These are phyloP conservation scores for Verticillium tricorpus DNA, from an alignment of 2,329 filamentous ascomycete species.

Conservation along the genomic window DNA sequence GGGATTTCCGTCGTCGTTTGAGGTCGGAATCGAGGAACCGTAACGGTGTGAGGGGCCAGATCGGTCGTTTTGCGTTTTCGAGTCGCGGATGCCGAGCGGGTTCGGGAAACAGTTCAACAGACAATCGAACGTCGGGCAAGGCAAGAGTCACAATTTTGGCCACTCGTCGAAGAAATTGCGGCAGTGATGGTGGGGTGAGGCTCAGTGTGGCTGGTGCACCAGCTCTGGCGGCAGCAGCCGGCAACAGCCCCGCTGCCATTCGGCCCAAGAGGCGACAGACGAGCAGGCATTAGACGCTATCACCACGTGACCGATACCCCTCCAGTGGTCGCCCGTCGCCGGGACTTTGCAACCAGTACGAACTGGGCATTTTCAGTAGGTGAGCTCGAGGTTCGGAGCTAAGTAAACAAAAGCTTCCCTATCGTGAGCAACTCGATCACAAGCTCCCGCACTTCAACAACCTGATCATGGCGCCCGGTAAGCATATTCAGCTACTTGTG, in stretches of 20 bases:
- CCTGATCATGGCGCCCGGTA: constrained; percentile 3
- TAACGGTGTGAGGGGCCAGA: not conserved
- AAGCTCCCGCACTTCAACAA: not conserved
- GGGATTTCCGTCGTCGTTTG: not conserved
- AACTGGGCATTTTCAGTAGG: not conserved
- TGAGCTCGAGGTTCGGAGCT: not conserved
- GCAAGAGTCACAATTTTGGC: constrained; percentile 7
- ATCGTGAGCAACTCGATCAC: not conserved
- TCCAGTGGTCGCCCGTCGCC: not conserved
- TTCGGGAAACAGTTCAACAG: not conserved
- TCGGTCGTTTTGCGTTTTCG: not conserved
- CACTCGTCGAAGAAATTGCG: constrained; percentile 3
- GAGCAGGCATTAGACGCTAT: not conserved
- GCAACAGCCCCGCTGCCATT: not conserved
- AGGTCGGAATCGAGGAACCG: not conserved
- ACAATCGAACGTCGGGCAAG: not conserved
- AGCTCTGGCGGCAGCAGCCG: not conserved
- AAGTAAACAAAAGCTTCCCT: constrained; percentile 4
- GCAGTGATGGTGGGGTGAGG: constrained; percentile 8
- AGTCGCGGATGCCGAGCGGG: not conserved
- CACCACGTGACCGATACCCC: constrained; percentile 4
- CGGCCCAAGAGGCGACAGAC: not conserved
- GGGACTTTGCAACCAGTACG: not conserved
- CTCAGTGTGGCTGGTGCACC: constrained; percentile 1
- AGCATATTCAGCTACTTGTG: not conserved